phyloP scores from a whole-genome alignment of 495 filamentous ascomycete genomes.

The Penicillium crystallinum region DNA sequence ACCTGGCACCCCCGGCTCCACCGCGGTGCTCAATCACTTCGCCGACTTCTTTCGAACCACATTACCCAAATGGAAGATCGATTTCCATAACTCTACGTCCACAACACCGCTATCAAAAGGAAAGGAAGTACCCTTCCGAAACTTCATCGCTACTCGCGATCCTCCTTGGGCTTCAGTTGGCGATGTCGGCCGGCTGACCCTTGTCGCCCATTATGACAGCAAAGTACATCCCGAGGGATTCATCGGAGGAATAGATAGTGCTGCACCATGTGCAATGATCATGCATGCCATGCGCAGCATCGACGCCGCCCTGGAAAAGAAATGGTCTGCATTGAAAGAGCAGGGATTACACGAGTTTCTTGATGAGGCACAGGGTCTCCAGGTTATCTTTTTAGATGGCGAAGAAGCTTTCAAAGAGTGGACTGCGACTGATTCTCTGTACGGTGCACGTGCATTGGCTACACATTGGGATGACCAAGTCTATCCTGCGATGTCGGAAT shows the following conservation, averaged over 20 bases:
- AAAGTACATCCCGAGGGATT: slow-evolving; percentile 79
- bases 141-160: slow-evolving; percentile 83
- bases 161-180: slow-evolving; percentile 72
- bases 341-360: slow-evolving; percentile 47
- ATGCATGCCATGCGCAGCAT: slow-evolving; percentile 79
- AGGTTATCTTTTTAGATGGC: slow-evolving; percentile 86
- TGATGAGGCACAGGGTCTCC: slow-evolving; percentile 74
- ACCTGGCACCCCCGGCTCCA: slow-evolving; percentile 75
- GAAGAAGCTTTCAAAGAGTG: slow-evolving; percentile 86
- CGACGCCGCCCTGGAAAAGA: slow-evolving; percentile 70
- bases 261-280: slow-evolving; percentile 87
- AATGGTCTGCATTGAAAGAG: slow-evolving; percentile 68
- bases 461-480: slow-evolving; percentile 62
- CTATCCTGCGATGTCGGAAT: slow-evolving; percentile 67
- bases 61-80: slow-evolving; percentile 73
- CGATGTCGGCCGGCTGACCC: slow-evolving; percentile 71
- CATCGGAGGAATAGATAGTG: slow-evolving; percentile 90
- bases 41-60: slow-evolving; percentile 66
- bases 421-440: slow-evolving; percentile 76
- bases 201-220: slow-evolving; percentile 94
- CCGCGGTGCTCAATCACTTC: slow-evolving; percentile 73
- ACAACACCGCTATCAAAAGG: slow-evolving; percentile 69
- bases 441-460: slow-evolving; percentile 77
- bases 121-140: slow-evolving; percentile 72
- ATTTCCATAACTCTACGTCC: slow-evolving; percentile 80